Base-by-base conservation (phyloP, 345 rosid species). In the Durio zibethinus region DNA sequence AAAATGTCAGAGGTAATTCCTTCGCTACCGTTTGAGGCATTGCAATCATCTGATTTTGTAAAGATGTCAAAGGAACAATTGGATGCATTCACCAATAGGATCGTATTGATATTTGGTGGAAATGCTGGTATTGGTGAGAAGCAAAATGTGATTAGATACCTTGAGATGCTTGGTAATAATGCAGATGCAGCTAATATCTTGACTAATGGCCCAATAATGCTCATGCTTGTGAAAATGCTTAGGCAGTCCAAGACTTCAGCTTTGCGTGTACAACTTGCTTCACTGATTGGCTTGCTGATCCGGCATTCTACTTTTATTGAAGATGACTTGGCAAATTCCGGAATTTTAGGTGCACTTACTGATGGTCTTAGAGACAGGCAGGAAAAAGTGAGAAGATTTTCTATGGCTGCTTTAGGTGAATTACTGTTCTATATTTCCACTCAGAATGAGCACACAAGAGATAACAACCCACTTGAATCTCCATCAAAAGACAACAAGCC, bases 361-460 rank as follows among this genome's bases (percentile, higher is more conserved):
- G 93, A 89, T 85, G 97, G 97, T 83, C 95, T 96, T 10, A 88
- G 97, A 76, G 97, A 92, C 88, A 88, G 85, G 83, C 98, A 93
- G 83, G 99, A 96, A 81, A 96, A 93, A 83, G 94, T 93, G 59
- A 88, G 99, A 83, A 86, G 98, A 82, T 93, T 96, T 79, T 92
- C 92, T 21, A 92, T 96, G 99, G 99, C 97, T 54, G 97, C 99
- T 84, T 84, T 96, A 80, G 99, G 99, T 64, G 99, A 96, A 85
- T 79, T 96, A 87, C 82, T 96, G 75, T 96, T 93, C 86, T 96
- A 96, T 82, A 88, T 96, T 76, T 93, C 99, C 81, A 92, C 99
- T 21, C 99, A 91, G 84, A 93, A 85, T 80, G 98, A 96, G 77
- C 92, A 92, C 40, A 83, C 15, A 60, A 89, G 81, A 80, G 94